A percentile compares a stretch with the other conserved stretches of the same genome.
These are phyloP conservation scores for Lasiodiplodia gonubiensis DNA, from an alignment of 2,329 filamentous ascomycete genomes.

Conservation along the genomic window DNA sequence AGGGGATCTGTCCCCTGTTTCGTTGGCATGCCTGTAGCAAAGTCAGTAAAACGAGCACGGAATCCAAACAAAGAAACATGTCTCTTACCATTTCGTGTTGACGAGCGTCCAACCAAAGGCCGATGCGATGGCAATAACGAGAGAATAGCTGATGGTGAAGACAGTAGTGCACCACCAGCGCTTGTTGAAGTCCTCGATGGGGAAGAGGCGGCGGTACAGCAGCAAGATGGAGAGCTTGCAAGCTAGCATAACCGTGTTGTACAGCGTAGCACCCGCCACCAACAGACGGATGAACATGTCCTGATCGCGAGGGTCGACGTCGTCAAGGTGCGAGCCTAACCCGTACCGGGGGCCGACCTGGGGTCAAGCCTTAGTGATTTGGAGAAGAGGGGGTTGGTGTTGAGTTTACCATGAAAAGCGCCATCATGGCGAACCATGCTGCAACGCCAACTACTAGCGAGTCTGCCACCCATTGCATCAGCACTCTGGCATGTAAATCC, in stretches of 20 bases:
- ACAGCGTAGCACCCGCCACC: constrained; percentile 19
- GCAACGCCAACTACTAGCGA: neutral
- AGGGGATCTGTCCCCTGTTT: neutral
- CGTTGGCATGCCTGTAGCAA: neutral
- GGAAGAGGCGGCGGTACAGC: constrained; percentile 29
- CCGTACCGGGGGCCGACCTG: constrained; percentile 6
- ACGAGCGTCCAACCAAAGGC: constrained; percentile 6
- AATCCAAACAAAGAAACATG: neutral
- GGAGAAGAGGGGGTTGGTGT: neutral
- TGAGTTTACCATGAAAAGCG: constrained; percentile 10
- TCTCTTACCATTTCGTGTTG: neutral
- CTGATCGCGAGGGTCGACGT: neutral
- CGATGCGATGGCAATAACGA: constrained; percentile 9
- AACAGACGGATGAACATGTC: constrained; percentile 1
- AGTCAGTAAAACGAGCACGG: neutral
- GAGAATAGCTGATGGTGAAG: constrained; percentile 19
- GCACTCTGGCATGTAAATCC: neutral
- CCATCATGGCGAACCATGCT: constrained; percentile 1
- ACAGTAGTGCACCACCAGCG: constrained; percentile 6
- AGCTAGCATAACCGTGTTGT: constrained; percentile 28
- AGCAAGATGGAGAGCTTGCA: constrained; percentile 30
- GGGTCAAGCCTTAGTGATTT: neutral
- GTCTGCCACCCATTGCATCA: neutral
- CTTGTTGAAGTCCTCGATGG: constrained; percentile 2
- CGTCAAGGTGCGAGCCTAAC: constrained; percentile 9